phyloP scores from a whole-genome alignment of 2,329 filamentous ascomycete genomes.

The Diplodia mutila region DNA sequence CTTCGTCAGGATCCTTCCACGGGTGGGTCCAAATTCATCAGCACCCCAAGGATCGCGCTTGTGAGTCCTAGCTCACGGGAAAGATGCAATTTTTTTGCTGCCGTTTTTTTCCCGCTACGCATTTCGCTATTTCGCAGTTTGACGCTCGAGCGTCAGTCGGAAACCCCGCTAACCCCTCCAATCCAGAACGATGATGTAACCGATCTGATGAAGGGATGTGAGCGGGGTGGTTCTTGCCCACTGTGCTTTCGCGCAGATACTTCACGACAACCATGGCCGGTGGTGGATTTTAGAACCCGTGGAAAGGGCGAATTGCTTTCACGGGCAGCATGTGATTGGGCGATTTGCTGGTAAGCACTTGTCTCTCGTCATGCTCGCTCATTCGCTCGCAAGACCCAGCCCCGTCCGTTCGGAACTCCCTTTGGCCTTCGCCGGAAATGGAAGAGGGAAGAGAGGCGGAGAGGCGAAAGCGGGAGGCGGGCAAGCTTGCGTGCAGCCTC shows the following conservation, averaged over 20 bases:
- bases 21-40: constrained; percentile 14
- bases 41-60: constrained; percentile 14
- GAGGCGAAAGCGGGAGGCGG: neutral
- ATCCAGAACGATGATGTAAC: neutral
- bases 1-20: neutral
- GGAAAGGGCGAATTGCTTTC: neutral
- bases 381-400: neutral
- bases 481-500: neutral
- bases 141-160: neutral
- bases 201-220: neutral
- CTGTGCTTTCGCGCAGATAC: neutral
- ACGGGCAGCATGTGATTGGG: neutral
- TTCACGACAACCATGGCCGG: neutral
- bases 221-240: neutral
- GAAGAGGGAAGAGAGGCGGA: neutral
- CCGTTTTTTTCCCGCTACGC: neutral
- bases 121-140: neutral
- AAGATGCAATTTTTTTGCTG: constrained; percentile 6
- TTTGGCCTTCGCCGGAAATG: neutral
- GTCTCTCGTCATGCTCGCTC: neutral
- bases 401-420: neutral
- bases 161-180: neutral
- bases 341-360: neutral
- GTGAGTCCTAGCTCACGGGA: neutral
- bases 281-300: neutral